Base-by-base conservation (phyloP, 2,329 filamentous ascomycete genomes). In the Remersonia thermophila region DNA sequence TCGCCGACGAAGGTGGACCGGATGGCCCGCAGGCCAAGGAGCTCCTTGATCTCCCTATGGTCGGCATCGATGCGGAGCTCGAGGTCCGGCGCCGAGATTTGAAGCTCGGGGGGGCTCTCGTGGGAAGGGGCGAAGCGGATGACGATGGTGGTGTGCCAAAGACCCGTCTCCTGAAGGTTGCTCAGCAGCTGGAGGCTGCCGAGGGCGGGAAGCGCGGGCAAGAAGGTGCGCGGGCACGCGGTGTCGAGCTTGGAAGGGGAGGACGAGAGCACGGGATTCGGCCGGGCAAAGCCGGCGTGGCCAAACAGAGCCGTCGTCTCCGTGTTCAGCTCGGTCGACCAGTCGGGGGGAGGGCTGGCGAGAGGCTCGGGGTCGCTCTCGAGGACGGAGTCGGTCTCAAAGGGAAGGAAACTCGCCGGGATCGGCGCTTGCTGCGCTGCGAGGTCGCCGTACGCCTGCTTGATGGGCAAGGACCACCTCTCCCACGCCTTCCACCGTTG, bases 241-340 rank as follows among this genome's bases (percentile, higher is more conserved):
- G 39, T 25, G 12, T 47, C 33, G 17, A 51, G 35, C 9, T 32
- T 23, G 20, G 20, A 9, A 23, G 9, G 5, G 9, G 20, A 23
- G 20, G 20, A 29, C 4, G 50, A 38, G 12, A 14, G 9, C 20
- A 23, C 31, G 27, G 23, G 43, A 39, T 27, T 45, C 25, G 17
- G 14, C 15, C 35, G 35, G n/a, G 40, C 35, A 40, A 67, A 63
- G 0, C 75, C 58, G 25, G 73, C 43, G 36, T 69, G 64, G 13
- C 71, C 71, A 45, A 75, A 75, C 3, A 58, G 56, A 9, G 68
- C 67, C 3, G 48, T 52, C 2, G 63, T 61, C 7, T 48, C 31
- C 43, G 54, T 35, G 13, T 40, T 16, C 33, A 38, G 30, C 15
- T 38, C 11, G 35, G 32, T 7, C 42, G 45, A 44, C 50, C 50